Evolutionary conservation across 805 yeast genomes (phyloP), one percentile per base, ranked within the genome.

Genomic region (Saturnispora diversa): DNA sequence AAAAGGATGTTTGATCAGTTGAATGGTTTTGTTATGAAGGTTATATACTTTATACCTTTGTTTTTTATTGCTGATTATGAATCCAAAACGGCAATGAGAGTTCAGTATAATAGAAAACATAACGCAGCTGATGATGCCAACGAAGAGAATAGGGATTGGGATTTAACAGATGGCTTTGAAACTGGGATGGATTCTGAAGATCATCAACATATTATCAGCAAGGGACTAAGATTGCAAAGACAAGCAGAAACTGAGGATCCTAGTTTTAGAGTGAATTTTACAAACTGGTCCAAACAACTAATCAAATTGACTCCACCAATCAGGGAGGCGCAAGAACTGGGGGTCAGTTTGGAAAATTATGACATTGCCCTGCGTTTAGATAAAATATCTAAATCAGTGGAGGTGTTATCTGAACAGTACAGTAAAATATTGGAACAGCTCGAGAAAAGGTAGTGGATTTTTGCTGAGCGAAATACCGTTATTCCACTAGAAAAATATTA

Each of bases 141-240:
- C 55, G 90, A 82, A 53, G 51, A 65, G 16, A 84, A 85, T 52
- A 71, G 79, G 6, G 88, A 80, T 51, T 85, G 95, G 94, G 85
- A 82, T 48, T 65, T 85, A 49, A 72, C 80, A 6, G 94, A 84
- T 59, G 95, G 94, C 0, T 84, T 64, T 45, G 64, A 64, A 26
- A 74, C 67, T 35, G 62, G 59, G 16, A 15, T 39, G 12, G 37
- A 40, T 9, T 53, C 56, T 13, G 58, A 57, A 26, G 49, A 54
- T 15, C 43, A 42, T 27, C 53, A 50, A 2, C 44, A 47, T 2
- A 54, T 57, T 22, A 58, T 65, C 4, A 57, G 67, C 15, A 64
- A 64, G 30, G 60, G 64, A 8, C 46, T 78, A 22, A 58, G 66
- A 39, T 58, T 62, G 8, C 92, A 83, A 53, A 62, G 68, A 24